A percentile compares a stretch with the other conserved stretches of the same genome.
These are phyloP conservation scores for Termitomyces sp. DNA, from an alignment of 768 basidiomycete species.

Conservation along the genomic window DNA sequence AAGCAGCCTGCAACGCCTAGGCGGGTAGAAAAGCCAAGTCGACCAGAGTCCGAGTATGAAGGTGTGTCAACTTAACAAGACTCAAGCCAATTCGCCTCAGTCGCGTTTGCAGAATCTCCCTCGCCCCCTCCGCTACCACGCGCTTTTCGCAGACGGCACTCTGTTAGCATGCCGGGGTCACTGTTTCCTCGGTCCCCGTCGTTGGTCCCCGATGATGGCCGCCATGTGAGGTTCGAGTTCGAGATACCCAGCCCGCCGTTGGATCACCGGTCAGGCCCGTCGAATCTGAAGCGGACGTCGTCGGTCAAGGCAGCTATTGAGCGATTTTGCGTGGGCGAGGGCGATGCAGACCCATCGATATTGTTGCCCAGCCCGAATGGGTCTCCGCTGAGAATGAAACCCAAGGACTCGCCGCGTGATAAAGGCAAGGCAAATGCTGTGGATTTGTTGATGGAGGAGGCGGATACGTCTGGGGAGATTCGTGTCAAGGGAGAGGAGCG, in stretches of 20 bases:
- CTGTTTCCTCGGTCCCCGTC: conserved; percentile 73
- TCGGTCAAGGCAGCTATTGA: conserved; percentile 49
- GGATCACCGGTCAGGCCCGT: conserved; percentile 14
- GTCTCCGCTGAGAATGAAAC: conserved; percentile 25
- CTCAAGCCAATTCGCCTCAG: neutral
- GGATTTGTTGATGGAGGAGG: conserved; percentile 17
- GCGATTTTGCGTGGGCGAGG: conserved; percentile 39
- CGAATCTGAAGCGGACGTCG: conserved; percentile 27
- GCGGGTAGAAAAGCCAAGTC: neutral
- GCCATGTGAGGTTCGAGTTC: conserved; percentile 39
- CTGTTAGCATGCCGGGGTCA: conserved; percentile 74
- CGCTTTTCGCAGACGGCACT: conserved; percentile 34
- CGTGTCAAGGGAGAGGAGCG: conserved; percentile 57
- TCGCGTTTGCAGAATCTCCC: conserved; percentile 20
- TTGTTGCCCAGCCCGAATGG: conserved; percentile 41
- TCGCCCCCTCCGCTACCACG: conserved; percentile 30
- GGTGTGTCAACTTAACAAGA: neutral
- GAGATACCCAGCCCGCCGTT: conserved; percentile 8
- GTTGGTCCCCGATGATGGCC: conserved; percentile 39
- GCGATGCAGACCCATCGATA: conserved; percentile 51
- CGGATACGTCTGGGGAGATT: conserved; percentile 40
- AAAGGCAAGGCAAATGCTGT: conserved; percentile 46
- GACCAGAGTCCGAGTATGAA: conserved; percentile 1
- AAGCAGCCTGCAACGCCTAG: neutral
- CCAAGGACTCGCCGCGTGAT: conserved; percentile 13